Conservation (phyloP, 306 rosid species). For the Cajanus cajan region DNA sequence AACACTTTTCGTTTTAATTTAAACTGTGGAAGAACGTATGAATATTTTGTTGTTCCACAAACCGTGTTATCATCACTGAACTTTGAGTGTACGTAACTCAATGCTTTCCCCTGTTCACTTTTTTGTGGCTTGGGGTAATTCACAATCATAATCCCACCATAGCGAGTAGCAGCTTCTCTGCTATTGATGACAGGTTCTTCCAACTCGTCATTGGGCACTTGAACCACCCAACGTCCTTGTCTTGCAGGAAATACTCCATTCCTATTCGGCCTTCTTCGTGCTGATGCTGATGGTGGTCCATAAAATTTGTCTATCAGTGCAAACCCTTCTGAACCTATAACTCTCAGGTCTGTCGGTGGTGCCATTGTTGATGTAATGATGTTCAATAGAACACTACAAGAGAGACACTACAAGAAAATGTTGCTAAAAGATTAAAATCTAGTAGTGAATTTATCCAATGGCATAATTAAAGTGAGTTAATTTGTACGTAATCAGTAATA, state of each 20-base stretch:
- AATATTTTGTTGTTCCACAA: not conserved
- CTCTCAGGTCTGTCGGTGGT: not conserved
- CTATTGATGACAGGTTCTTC: not conserved
- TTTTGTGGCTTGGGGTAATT: not conserved
- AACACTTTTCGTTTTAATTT: not conserved
- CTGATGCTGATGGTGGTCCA: not conserved
- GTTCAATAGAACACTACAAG: not conserved
- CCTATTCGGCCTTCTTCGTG: not conserved
- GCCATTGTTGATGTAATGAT: not conserved
- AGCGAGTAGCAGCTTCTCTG: not conserved
- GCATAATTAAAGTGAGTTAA: too few relatives aligned
- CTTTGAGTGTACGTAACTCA: not conserved
- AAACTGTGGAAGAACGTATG: not conserved
- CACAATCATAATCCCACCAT: not conserved
- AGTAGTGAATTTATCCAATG: too few relatives aligned
- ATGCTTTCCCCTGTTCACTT: not conserved
- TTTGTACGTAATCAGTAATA: too few relatives aligned
- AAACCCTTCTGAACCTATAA: not conserved
- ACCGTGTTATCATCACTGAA: not conserved
- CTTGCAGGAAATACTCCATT: not conserved
- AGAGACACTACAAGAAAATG: too few relatives aligned
- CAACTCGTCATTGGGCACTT: conserved; percentile 2
- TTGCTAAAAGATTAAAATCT: too few relatives aligned
- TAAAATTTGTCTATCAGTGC: not conserved
- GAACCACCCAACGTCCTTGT: conserved; percentile 1